Evolutionary conservation across 164 flowering plant species (phyloP).

Genomic region (Akebia trifoliata): DNA sequence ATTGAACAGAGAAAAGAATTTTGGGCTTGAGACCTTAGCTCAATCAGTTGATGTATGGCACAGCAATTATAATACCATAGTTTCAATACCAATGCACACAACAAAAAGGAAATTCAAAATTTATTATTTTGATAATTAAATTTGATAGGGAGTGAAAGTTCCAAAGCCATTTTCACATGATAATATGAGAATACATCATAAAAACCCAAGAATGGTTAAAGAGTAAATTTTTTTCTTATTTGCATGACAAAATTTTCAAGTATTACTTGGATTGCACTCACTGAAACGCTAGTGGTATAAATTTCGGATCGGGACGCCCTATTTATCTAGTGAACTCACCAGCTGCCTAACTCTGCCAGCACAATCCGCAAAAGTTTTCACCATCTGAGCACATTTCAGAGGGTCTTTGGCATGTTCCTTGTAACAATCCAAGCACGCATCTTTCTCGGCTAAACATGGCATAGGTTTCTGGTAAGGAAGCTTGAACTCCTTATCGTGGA

Average conservation of each 20-base stretch:
- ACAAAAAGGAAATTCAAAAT: not conserved
- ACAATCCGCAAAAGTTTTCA: constrained; percentile 56
- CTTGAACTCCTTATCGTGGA: constrained; percentile 85
- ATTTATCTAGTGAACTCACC: constrained; percentile 20
- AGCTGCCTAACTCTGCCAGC: constrained; percentile 59
- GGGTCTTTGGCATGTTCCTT: constrained; percentile 57
- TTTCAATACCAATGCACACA: not conserved
- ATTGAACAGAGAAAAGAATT: no score
- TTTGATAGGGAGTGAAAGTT: not conserved
- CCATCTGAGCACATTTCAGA: constrained; percentile 59
- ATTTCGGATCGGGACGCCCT: no score
- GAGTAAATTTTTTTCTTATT: not conserved
- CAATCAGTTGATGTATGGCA: no score
- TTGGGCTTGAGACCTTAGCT: no score
- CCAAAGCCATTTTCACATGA: not conserved
- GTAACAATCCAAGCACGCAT: constrained; percentile 71
- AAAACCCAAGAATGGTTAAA: not conserved
- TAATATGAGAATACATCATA: not conserved
- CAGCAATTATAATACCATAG: no score
- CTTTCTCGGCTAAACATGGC: constrained; percentile 63
- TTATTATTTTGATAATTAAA: not conserved
- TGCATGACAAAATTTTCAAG: constrained; percentile 2
- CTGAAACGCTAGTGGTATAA: no score
- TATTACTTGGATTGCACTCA: not conserved
- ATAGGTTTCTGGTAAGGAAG: constrained; percentile 70